These are phyloP conservation scores for Hypomyces rosellus DNA, from an alignment of 2,329 filamentous ascomycete genomes.

Conservation along the genomic window DNA sequence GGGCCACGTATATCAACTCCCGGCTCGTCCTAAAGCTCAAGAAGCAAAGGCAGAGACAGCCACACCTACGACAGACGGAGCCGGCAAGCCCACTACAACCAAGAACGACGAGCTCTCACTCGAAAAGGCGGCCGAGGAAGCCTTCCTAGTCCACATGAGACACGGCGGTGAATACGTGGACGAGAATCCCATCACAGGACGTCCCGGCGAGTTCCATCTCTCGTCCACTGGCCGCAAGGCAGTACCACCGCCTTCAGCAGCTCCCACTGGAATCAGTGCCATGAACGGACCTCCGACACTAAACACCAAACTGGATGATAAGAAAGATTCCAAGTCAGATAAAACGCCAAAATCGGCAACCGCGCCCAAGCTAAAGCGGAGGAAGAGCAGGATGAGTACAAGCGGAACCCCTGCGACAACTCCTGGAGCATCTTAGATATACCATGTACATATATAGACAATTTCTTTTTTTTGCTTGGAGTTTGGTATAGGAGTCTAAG, in stretches of 20 bases:
- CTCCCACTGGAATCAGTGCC: slow-evolving; percentile 27
- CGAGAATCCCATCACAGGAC: slow-evolving; percentile 61
- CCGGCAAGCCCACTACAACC: slow-evolving; percentile 23
- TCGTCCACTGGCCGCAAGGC: slow-evolving; percentile 53
- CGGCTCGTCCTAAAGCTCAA: slow-evolving; percentile 24
- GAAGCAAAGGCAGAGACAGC: slow-evolving; percentile 44
- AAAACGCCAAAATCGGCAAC: slow-evolving; percentile 38
- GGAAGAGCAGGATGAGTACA: slow-evolving; percentile 41
- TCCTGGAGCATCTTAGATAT: slow-evolving; percentile 17
- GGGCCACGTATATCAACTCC: slow-evolving; percentile 46
- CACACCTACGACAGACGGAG: slow-evolving; percentile 31
- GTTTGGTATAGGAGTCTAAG: neutral
- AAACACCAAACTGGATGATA: slow-evolving; percentile 37
- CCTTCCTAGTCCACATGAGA: slow-evolving; percentile 50
- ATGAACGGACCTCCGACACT: slow-evolving; percentile 29
- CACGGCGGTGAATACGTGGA: slow-evolving; percentile 61
- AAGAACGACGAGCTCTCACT: slow-evolving; percentile 35
- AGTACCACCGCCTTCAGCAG: slow-evolving; percentile 24
- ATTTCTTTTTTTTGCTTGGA: neutral
- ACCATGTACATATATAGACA: no score
- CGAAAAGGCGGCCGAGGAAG: slow-evolving; percentile 50
- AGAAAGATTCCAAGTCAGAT: slow-evolving; percentile 41
- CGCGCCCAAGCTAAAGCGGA: slow-evolving; percentile 38
- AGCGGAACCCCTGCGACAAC: slow-evolving; percentile 26
- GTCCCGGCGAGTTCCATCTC: slow-evolving; percentile 59